Percentiles rank a stretch among this genome's conserved stretches.
Conservation (phyloP, 306 rosid species). For the Cucurbita maxima region DNA sequence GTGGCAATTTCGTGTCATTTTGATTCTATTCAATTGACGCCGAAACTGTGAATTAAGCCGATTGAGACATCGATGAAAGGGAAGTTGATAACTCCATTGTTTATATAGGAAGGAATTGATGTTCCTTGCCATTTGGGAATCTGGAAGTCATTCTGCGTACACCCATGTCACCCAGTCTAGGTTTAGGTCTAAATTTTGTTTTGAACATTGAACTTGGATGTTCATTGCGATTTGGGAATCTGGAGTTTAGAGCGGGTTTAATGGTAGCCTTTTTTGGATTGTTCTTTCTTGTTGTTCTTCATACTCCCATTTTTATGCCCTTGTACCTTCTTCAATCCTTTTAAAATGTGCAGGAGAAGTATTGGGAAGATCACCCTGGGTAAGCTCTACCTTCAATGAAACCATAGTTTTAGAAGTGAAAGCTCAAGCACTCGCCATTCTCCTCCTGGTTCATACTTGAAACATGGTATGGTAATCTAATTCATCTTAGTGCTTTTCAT, state of each 20-base stretch:
- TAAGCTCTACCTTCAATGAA: conserved; percentile 59
- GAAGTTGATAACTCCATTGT: background rate
- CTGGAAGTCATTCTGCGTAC: background rate
- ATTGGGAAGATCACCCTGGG: conserved; percentile 89
- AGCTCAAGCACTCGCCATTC: background rate
- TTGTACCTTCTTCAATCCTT: background rate
- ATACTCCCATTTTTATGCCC: background rate
- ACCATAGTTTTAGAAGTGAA: conserved; percentile 51
- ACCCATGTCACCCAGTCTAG: background rate
- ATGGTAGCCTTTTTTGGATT: background rate
- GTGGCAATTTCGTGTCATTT: background rate
- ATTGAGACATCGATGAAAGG: background rate
- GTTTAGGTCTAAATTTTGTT: background rate
- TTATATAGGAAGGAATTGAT: background rate
- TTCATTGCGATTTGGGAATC: no score
- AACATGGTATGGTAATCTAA: background rate
- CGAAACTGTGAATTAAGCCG: background rate
- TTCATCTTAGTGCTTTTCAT: background rate
- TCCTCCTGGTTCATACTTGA: background rate
- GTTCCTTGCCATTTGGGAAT: background rate
- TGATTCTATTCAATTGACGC: background rate
- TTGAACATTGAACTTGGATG: background rate
- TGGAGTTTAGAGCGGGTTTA: background rate
- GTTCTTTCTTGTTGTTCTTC: background rate
- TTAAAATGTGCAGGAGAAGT: conserved; percentile 50